Conservation (phyloP, 163 green algal species). For the Scenedesmus sp. region DNA sequence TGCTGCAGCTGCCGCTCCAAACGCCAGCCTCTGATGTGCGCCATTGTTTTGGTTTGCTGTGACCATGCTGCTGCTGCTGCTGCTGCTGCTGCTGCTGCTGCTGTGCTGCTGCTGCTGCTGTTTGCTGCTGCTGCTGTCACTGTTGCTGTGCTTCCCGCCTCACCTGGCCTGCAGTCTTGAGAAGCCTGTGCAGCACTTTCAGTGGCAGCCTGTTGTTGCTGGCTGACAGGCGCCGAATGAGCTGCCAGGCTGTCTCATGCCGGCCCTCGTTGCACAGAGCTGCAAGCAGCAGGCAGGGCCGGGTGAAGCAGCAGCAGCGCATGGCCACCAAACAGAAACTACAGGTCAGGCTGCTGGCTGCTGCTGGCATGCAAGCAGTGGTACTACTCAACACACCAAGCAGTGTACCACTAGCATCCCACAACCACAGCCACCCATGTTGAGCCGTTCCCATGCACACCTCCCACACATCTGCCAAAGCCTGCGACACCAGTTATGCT, state of each 20-base stretch:
- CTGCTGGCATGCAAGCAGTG: background rate
- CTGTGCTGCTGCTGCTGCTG: background rate
- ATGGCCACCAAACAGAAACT: too few relatives aligned
- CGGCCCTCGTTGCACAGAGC: conserved; percentile 17
- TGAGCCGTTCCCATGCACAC: background rate
- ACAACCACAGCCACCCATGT: background rate
- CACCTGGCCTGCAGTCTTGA: conserved; percentile 54
- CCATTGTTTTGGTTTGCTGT: too few relatives aligned
- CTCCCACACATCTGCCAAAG: background rate
- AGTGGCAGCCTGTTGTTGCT: conserved; percentile 43
- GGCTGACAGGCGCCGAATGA: conserved; percentile 22
- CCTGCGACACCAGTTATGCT: background rate
- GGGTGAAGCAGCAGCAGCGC: background rate
- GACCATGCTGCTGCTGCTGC: background rate
- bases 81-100: conserved; percentile 5
- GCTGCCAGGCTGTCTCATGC: conserved; percentile 37
- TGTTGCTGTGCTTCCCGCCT: background rate
- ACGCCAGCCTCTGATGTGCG: too few relatives aligned
- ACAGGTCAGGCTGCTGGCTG: background rate
- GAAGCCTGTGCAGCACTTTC: conserved; percentile 42
- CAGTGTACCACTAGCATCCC: background rate
- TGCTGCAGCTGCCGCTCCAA: background rate
- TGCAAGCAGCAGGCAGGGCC: background rate
- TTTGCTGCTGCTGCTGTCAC: background rate
- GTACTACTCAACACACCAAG: background rate